phyloP scores from a whole-genome alignment of 345 rosid genomes.

The Anastatica hierochuntica region DNA sequence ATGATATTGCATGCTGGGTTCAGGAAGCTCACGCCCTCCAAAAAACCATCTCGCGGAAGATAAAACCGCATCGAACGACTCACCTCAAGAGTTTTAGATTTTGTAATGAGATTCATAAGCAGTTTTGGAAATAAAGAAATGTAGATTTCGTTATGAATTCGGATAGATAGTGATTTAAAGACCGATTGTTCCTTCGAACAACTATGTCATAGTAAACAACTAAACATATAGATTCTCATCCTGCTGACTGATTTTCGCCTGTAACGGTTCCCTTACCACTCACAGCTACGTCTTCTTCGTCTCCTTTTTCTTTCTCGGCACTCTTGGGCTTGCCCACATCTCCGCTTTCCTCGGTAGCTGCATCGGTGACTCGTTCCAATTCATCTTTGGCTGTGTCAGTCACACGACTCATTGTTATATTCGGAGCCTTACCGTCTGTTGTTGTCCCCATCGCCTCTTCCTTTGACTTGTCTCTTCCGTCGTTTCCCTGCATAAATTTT shows the following conservation, averaged over 20 bases:
- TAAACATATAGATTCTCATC: constrained; percentile 1
- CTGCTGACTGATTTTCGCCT: constrained; percentile 19
- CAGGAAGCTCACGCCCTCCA: constrained; percentile 56
- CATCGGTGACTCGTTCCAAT: constrained; percentile 15
- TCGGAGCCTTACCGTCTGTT: constrained; percentile 23
- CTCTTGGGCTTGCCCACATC: constrained; percentile 3
- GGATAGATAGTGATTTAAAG: no score
- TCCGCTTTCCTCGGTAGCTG: constrained; percentile 16
- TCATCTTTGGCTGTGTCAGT: constrained; percentile 8
- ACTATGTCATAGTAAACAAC: no score
- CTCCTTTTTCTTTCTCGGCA: background rate
- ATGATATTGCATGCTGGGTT: constrained; percentile 74
- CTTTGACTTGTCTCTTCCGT: constrained; percentile 1
- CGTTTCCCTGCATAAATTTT: constrained; percentile 1
- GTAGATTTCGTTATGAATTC: background rate
- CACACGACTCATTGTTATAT: constrained; percentile 21
- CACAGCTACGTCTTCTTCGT: constrained; percentile 8
- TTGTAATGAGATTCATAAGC: constrained; percentile 3
- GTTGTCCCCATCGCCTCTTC: constrained; percentile 23
- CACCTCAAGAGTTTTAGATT: no score
- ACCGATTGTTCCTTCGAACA: no score
- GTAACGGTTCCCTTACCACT: constrained; percentile 8
- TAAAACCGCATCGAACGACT: background rate
- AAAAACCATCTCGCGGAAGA: constrained; percentile 40
- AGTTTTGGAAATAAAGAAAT: constrained; percentile 3